Evolutionary conservation across 768 basidiomycete species (phyloP).

Genomic region (Tulasnella sp.): DNA sequence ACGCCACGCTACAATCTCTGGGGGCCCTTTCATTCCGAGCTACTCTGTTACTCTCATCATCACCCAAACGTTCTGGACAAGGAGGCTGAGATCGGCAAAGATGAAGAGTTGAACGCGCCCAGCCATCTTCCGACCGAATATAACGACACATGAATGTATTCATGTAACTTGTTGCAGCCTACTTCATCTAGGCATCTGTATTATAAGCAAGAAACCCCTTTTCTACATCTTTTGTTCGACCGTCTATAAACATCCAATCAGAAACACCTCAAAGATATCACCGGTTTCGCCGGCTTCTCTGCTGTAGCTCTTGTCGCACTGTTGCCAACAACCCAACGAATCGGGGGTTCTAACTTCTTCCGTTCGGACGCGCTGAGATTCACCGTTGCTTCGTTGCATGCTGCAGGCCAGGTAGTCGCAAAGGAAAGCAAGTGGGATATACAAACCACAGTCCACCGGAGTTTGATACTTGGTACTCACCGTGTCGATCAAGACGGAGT

Average conservation of each 20-base stretch:
- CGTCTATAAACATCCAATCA: not conserved
- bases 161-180: not conserved
- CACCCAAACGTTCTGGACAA: too few species aligned
- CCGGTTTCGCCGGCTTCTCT: conserved; percentile 55
- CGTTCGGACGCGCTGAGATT: conserved; percentile 57
- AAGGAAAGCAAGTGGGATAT: conserved; percentile 65
- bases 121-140: not conserved
- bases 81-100: too few species aligned
- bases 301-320: conserved; percentile 37
- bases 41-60: too few species aligned
- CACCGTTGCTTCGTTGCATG: conserved; percentile 81
- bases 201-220: not conserved
- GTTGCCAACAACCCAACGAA: conserved; percentile 65
- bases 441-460: conserved; percentile 66
- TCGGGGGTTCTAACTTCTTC: conserved; percentile 67
- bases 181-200: not conserved
- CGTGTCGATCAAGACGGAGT: conserved; percentile 76
- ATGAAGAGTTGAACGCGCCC: too few species aligned
- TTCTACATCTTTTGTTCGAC: too few species aligned
- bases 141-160: not conserved
- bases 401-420: conserved; percentile 63
- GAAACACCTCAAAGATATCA: conserved; percentile 56
- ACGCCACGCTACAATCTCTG: too few species aligned
- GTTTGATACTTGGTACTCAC: conserved; percentile 63
- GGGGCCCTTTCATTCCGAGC: too few species aligned